Conservation (phyloP, 331 rosid genomes). For the Acacia concinna region DNA sequence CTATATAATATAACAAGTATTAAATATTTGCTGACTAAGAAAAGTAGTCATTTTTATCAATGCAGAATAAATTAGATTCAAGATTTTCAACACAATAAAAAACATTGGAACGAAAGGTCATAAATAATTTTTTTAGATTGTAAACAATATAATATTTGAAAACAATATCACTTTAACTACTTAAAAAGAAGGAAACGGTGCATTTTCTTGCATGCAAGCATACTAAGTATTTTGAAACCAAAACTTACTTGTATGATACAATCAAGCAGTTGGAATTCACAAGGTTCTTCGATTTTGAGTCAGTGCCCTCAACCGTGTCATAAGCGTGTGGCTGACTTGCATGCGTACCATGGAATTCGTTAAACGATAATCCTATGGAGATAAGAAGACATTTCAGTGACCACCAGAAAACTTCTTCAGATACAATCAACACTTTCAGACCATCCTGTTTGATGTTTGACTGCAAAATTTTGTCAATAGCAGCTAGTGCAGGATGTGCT, state of each 20-base stretch:
- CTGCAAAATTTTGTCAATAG: slow-evolving; percentile 44
- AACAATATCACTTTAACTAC: not conserved
- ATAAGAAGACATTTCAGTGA: slow-evolving; percentile 49
- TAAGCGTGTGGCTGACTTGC: slow-evolving; percentile 25
- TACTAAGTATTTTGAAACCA: slow-evolving; percentile 17
- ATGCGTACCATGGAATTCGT: slow-evolving; percentile 35
- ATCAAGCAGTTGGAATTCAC: slow-evolving; percentile 49
- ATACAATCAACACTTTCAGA: slow-evolving; percentile 53
- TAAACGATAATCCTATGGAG: slow-evolving; percentile 50
- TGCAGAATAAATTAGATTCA: not conserved
- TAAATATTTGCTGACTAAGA: not conserved
- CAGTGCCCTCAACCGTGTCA: slow-evolving; percentile 12
- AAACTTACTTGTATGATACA: slow-evolving; percentile 52
- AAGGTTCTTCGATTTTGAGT: slow-evolving; percentile 35
- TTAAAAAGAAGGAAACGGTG: not conserved
- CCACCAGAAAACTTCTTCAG: slow-evolving; percentile 58
- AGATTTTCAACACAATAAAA: not conserved
- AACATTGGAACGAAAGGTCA: not conserved
- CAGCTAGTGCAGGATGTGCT: slow-evolving; percentile 53
- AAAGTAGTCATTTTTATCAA: not conserved
- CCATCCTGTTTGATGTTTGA: slow-evolving; percentile 33
- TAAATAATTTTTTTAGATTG: not conserved
- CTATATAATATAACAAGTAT: not conserved
- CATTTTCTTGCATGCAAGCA: not conserved
- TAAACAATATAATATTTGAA: not conserved